phyloP scores from a whole-genome alignment of 2,329 filamentous ascomycete genomes.

The Stagonosporopsis cucurbitacearum region DNA sequence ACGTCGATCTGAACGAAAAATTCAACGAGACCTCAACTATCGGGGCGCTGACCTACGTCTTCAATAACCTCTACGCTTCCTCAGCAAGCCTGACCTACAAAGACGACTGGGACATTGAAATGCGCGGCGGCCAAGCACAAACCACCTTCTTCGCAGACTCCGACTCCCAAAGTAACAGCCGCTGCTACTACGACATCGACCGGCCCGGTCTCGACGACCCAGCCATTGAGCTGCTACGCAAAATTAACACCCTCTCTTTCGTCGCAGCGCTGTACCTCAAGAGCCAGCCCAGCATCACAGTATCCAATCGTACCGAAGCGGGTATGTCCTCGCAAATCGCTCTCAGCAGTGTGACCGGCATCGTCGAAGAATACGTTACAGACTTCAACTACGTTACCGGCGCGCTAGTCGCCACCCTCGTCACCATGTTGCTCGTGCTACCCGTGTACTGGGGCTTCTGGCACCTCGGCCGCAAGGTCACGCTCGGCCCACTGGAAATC shows the following conservation, averaged over 20 bases:
- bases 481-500: slow-evolving; percentile 46
- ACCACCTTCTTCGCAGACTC: slow-evolving; percentile 27
- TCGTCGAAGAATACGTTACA: slow-evolving; percentile 39
- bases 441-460: slow-evolving; percentile 48
- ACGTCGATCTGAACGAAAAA: slow-evolving; percentile 23
- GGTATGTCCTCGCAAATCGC: slow-evolving; percentile 22
- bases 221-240: slow-evolving; percentile 29
- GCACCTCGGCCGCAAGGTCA: slow-evolving; percentile 46
- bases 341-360: slow-evolving; percentile 23
- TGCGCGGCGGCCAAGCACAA: slow-evolving; percentile 25
- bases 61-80: slow-evolving; percentile 31
- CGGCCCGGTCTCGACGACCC: slow-evolving; percentile 27
- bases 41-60: slow-evolving; percentile 28
- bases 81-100: slow-evolving; percentile 24
- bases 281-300: slow-evolving; percentile 15
- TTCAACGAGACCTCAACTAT: slow-evolving; percentile 24
- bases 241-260: slow-evolving; percentile 31
- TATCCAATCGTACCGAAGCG: background rate
- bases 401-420: slow-evolving; percentile 38
- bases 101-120: slow-evolving; percentile 24
- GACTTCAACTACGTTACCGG: slow-evolving; percentile 37
- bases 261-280: slow-evolving; percentile 26
- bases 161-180: slow-evolving; percentile 12
- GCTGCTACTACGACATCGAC: slow-evolving; percentile 29
- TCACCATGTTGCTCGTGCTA: slow-evolving; percentile 41